Evolutionary conservation across 108 stramenopile genomes (phyloP).

Genomic region (Nannochloropsis oceanica): DNA sequence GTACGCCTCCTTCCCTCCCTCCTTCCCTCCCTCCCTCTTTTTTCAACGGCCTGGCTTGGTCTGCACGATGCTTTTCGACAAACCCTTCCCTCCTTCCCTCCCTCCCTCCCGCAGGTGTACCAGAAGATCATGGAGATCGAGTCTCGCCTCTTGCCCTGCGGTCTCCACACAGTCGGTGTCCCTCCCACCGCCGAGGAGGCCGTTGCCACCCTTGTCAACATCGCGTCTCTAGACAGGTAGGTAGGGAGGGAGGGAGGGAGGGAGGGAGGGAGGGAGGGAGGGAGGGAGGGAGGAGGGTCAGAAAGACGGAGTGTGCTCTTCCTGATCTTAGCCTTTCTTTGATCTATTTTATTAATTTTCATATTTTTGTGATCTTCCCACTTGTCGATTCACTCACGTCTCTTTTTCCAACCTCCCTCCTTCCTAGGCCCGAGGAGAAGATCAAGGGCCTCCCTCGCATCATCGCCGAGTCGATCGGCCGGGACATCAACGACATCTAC

Average conservation of each 20-base stretch:
- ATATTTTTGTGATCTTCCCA: neutral
- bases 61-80: neutral
- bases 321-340: neutral
- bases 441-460: conserved; percentile 83
- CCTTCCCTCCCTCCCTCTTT: neutral
- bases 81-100: neutral
- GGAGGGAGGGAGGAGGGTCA: neutral
- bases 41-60: neutral
- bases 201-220: conserved; percentile 95
- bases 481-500: conserved; percentile 87
- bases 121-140: conserved; percentile 97
- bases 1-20: neutral
- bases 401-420: neutral
- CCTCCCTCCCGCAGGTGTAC: conserved; percentile 44
- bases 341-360: neutral
- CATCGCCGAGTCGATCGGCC: conserved; percentile 71
- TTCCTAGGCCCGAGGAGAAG: conserved; percentile 50
- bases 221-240: conserved; percentile 40
- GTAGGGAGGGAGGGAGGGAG: neutral
- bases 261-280: neutral
- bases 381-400: neutral
- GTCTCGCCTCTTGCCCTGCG: conserved; percentile 79
- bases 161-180: conserved; percentile 88
- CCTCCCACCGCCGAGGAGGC: conserved; percentile 97
- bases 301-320: neutral